Base-by-base conservation (phyloP, 2,329 filamentous ascomycete genomes). In the Drechslera avenae region DNA sequence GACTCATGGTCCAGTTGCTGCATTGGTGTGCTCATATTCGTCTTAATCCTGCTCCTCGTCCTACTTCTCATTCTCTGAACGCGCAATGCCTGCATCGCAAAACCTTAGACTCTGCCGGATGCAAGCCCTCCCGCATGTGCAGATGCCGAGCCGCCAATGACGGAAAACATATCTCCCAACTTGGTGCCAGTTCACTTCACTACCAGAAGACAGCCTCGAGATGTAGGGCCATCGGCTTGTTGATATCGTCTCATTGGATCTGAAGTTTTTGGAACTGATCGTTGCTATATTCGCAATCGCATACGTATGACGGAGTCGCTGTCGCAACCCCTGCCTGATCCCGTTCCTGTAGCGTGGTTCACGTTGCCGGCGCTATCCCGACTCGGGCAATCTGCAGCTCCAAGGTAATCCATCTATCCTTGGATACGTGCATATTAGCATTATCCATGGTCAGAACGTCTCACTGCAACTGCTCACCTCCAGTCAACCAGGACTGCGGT, bases 1-100 rank as follows among this genome's bases (percentile, higher is more conserved):
- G 84, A 87, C 75, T 81, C 79, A 46, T 81, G 81, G 78, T 96
- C 91, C 62, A 91, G 91, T 73, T 97, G 91, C 77, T 97, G 92
- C 74, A 96, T 99, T 63, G 90, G 81, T 4, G 78, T 95, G 16
- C 81, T 97, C 63, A 96, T 97, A 54, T 85, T 94, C 56, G 89
- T 96, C 31, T 79, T 97, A 60, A 90, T 97, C 51, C 76, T 99
- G 21, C 76, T 99, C 64, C 79, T 99, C 66, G 83, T 97, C 56
- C 77, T 99, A 62, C 78, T 97, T 19, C 77, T 87, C 57, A 76
- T 82, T n/a, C 74, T 86, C 58, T 86, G 78, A 85, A 64, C 19
- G 26, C 26, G 18, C 18, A 16, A 40, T 12, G 21, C 36, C 14
- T 31, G 10, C 19, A 19, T 31, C n/a, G 10, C 33, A 14, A 28